Percentiles rank a stretch among this genome's conserved stretches.
These are phyloP conservation scores for Nothopassalora personata DNA, from an alignment of 2,329 filamentous ascomycete genomes.

Conservation along the genomic window DNA sequence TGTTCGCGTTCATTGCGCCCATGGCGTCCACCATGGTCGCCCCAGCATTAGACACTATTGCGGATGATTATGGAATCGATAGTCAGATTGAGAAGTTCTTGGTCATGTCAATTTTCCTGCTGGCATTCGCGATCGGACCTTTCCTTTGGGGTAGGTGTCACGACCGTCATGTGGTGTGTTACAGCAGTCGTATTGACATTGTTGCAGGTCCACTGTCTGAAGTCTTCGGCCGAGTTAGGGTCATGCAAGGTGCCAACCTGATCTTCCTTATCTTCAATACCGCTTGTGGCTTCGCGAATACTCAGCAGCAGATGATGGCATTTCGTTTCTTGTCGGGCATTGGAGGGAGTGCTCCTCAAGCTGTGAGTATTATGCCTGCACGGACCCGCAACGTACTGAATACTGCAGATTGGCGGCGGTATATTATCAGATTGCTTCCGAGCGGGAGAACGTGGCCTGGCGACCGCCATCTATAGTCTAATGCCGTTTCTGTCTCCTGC, in stretches of 20 bases:
- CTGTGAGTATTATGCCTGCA: conserved; percentile 12
- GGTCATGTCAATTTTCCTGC: conserved; percentile 31
- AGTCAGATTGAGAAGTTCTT: conserved; percentile 24
- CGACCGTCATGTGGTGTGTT: neutral
- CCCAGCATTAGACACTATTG: conserved; percentile 26
- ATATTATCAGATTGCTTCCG: conserved; percentile 29
- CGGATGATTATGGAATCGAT: conserved; percentile 23
- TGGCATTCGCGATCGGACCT: conserved; percentile 29
- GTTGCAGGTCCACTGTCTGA: conserved; percentile 32
- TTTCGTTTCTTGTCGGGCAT: conserved; percentile 31
- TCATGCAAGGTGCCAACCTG: conserved; percentile 29
- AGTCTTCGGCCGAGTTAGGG: conserved; percentile 28
- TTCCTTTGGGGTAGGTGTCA: conserved; percentile 20
- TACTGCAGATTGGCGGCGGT: conserved; percentile 22
- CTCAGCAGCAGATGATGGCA: conserved; percentile 28
- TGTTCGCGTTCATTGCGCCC: conserved; percentile 31
- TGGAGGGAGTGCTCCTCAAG: conserved; percentile 30
- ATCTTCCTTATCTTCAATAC: conserved; percentile 31
- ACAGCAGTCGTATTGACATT: conserved; percentile 42
- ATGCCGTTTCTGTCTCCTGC: conserved; percentile 29
- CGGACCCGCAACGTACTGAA: conserved; percentile 1
- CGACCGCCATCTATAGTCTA: conserved; percentile 28
- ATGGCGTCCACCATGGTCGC: conserved; percentile 33
- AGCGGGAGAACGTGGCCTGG: conserved; percentile 28
- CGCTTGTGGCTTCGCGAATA: conserved; percentile 30